Evolutionary conservation across 2,329 filamentous ascomycete genomes (phyloP).

Genomic region (Hymenoscyphus fructigenus): DNA sequence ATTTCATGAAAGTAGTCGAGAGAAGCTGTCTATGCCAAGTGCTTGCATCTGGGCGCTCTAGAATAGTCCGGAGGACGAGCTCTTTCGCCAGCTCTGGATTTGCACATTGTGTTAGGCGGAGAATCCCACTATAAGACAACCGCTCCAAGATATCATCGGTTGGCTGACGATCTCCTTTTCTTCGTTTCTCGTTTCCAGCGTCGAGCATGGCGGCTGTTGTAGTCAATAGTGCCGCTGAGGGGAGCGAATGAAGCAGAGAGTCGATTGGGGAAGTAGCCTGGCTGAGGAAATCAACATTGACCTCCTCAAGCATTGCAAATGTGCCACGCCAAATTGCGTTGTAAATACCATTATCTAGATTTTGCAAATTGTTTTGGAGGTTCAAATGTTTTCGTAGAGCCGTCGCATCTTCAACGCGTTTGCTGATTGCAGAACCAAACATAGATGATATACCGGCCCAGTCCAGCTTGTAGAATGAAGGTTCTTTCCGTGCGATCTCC

Average conservation of each 20-base stretch:
- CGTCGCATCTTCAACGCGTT: constrained; percentile 10
- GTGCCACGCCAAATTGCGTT: constrained; percentile 17
- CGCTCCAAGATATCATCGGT: constrained; percentile 23
- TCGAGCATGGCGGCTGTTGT: constrained; percentile 19
- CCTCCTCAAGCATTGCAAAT: constrained; percentile 16
- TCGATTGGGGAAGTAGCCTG: constrained; percentile 8
- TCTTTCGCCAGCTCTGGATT: background rate
- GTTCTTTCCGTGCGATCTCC: no score
- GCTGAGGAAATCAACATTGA: constrained; percentile 13
- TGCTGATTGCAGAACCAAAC: constrained; percentile 8
- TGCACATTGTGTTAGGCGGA: constrained; percentile 31
- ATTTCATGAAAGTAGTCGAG: constrained; percentile 34
- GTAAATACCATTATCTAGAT: constrained; percentile 12
- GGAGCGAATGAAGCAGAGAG: constrained; percentile 6
- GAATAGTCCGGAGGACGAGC: no score
- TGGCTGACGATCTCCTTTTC: constrained; percentile 13
- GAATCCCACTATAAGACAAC: constrained; percentile 31
- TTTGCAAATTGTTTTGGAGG: constrained; percentile 11
- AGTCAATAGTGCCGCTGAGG: constrained; percentile 15
- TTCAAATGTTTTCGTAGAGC: constrained; percentile 11
- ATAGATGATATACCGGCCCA: no score
- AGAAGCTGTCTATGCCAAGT: constrained; percentile 43
- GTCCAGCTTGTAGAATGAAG: no score
- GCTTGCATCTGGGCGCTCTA: no score
- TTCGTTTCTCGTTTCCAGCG: constrained; percentile 15